A percentile compares a stretch with the other conserved stretches of the same genome.
phyloP scores from a whole-genome alignment of 306 rosid genomes.

The Datisca glomerata region DNA sequence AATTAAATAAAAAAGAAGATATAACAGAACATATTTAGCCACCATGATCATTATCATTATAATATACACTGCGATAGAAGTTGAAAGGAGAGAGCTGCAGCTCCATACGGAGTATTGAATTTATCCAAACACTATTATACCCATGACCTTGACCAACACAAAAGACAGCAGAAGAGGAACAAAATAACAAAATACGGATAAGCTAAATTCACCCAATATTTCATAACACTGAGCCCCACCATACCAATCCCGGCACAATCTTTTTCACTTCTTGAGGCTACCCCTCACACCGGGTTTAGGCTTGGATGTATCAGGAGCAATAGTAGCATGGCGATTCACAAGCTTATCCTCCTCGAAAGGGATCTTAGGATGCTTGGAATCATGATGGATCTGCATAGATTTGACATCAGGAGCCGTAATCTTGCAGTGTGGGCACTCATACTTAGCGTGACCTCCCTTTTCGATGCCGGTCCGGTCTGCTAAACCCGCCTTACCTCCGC shows the following conservation, averaged over 20 bases:
- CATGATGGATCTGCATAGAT: constrained; percentile 96
- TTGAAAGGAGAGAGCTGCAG: background rate
- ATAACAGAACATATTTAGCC: too few species aligned
- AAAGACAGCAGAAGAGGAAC: background rate
- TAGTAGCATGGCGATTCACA: constrained; percentile 35
- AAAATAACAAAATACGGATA: background rate
- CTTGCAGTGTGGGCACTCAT: constrained; percentile 95
- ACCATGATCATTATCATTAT: background rate
- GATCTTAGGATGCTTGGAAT: constrained; percentile 74
- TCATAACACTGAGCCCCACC: constrained; percentile 5
- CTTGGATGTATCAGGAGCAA: constrained; percentile 23
- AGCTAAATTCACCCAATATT: constrained; percentile 1
- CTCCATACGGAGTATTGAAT: background rate
- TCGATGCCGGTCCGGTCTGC: constrained; percentile 56
- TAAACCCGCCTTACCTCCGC: constrained; percentile 89
- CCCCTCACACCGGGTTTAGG: constrained; percentile 78
- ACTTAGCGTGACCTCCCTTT: constrained; percentile 93
- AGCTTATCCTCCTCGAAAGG: constrained; percentile 62
- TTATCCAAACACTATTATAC: constrained; percentile 8
- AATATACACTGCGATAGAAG: background rate
- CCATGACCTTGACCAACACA: background rate
- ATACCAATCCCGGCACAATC: background rate
- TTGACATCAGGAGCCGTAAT: constrained; percentile 76
- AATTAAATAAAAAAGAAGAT: too few species aligned
- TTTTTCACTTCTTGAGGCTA: constrained; percentile 57